These are phyloP conservation scores for Beauveria asiatica DNA, from an alignment of 2,329 filamentous ascomycete genomes.

Conservation along the genomic window DNA sequence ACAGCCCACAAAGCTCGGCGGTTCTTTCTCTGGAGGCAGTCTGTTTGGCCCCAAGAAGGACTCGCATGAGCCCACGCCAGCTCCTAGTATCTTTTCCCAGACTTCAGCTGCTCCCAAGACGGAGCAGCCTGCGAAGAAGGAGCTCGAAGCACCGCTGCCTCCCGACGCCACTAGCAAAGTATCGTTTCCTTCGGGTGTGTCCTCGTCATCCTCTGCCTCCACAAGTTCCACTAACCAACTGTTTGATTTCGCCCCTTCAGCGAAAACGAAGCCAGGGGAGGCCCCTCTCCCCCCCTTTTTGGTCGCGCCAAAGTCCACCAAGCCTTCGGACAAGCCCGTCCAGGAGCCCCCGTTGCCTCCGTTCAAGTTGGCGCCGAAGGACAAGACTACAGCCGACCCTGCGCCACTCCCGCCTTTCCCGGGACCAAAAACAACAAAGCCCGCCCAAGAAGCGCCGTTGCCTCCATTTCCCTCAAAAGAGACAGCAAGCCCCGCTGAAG, in stretches of 20 bases:
- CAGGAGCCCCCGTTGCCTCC: conserved; percentile 13
- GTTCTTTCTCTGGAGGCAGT: conserved; percentile 14
- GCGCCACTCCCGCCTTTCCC: conserved; percentile 26
- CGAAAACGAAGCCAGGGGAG: conserved; percentile 13
- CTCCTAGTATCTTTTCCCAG: conserved; percentile 17
- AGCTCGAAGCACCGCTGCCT: conserved; percentile 30
- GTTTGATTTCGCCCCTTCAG: conserved; percentile 20
- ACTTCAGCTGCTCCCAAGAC: conserved; percentile 23
- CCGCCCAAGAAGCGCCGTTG: conserved; percentile 16
- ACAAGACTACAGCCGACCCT: conserved; percentile 8
- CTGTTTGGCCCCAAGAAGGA: conserved; percentile 23
- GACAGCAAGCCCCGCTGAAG: conserved; percentile 6
- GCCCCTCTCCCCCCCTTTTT: conserved; percentile 14
- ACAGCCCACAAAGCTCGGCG: conserved; percentile 22
- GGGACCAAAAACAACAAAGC: conserved; percentile 17
- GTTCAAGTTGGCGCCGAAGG: conserved; percentile 17
- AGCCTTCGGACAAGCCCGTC: conserved; percentile 16
- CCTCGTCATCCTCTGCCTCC: conserved; percentile 36
- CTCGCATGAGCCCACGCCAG: conserved; percentile 18
- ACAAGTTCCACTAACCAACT: conserved; percentile 23
- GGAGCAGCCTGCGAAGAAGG: conserved; percentile 26
- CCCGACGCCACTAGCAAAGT: conserved; percentile 43
- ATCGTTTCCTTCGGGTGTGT: conserved; percentile 35
- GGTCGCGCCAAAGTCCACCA: not conserved
- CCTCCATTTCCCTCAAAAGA: not conserved